Evolutionary conservation across 2,329 filamentous ascomycete genomes (phyloP), one percentile per base, ranked within the genome.

Genomic region (Cadophora sp.): DNA sequence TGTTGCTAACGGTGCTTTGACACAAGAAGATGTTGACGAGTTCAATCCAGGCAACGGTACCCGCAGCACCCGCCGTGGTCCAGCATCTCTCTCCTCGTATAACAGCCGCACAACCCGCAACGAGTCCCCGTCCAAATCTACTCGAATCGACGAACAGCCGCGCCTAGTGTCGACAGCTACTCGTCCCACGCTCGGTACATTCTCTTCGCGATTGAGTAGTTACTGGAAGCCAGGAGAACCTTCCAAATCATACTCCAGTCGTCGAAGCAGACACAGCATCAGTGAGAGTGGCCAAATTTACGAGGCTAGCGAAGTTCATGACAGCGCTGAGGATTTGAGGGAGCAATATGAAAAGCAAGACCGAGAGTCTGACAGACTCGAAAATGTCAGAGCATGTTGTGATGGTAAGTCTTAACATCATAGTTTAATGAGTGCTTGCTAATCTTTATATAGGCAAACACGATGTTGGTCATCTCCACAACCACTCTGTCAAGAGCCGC

Each of bases 381-480:
- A 98, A 83, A 97, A 99, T 78, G 96, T 99, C 71, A 86, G 96
- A 77, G 94, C 95, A 67, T 99, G 96, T 82, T 99, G 96, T 80
- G 96, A 98, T 86, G 96, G 94, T 95, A 85, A 87, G 90, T 82
- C 65, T 65, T 14, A 20, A 39, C 53, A 27, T 24, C n/a, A 18
- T 41, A 27, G 14, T 13, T 20, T 47, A 6, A 30, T n/a, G 20
- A 14, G 33, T 39, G 7, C 14, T 30, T 20, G 36, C 74, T 79
- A 72, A 75, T 60, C 64, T 50, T n/a, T 33, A 61, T 13, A 45
- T 66, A 91, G 89, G 90, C 72, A 92, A 91, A 81, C 91, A 93
- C 75, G 90, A 93, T 77, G 91, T 93, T 59, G 85, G 87, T 64
- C 87, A 83, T 64, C 78, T 91, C 60, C 81, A 84, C 66, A 81